phyloP scores from a whole-genome alignment of 208 protist species.

The Vickermania spadyakhi region DNA sequence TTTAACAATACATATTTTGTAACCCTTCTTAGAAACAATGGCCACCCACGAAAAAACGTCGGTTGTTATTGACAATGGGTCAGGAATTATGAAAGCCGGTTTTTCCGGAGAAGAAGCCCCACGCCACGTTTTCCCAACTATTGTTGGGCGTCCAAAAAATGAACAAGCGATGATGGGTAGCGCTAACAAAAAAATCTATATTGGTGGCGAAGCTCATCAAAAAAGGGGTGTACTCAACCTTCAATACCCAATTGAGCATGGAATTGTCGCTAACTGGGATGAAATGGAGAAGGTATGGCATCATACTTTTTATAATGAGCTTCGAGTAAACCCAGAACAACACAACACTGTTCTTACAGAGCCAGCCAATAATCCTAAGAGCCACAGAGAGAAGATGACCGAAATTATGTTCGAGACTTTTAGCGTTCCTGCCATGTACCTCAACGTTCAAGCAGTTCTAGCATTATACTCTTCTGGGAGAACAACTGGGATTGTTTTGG shows the following conservation, averaged over 20 bases:
- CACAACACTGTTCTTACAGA: slow-evolving; percentile 94
- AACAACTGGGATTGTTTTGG: slow-evolving; percentile 90
- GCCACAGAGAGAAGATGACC: slow-evolving; percentile 93
- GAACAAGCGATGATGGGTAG: slow-evolving; percentile 92
- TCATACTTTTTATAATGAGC: slow-evolving; percentile 98
- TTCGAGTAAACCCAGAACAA: slow-evolving; percentile 95
- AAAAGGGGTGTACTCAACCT: slow-evolving; percentile 92
- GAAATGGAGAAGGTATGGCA: slow-evolving; percentile 98
- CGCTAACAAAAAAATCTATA: slow-evolving; percentile 92
- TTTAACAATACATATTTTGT: too few relatives aligned
- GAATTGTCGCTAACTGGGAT: slow-evolving; percentile 98
- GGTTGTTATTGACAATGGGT: slow-evolving; percentile 85
- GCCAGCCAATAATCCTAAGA: slow-evolving; percentile 89
- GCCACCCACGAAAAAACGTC: slow-evolving; percentile 53
- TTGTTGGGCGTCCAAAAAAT: slow-evolving; percentile 94
- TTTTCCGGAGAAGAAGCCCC: slow-evolving; percentile 97
- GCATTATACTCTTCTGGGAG: slow-evolving; percentile 91
- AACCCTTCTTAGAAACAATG: too few relatives aligned
- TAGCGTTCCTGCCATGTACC: slow-evolving; percentile 83
- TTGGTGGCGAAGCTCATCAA: slow-evolving; percentile 92
- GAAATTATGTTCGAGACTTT: slow-evolving; percentile 95
- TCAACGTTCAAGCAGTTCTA: slow-evolving; percentile 95
- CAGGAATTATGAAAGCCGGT: slow-evolving; percentile 91
- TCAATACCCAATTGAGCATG: slow-evolving; percentile 94
- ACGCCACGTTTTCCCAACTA: slow-evolving; percentile 93